Evolutionary conservation across 768 basidiomycete genomes (phyloP).

Genomic region (Lactifluus rugatus): DNA sequence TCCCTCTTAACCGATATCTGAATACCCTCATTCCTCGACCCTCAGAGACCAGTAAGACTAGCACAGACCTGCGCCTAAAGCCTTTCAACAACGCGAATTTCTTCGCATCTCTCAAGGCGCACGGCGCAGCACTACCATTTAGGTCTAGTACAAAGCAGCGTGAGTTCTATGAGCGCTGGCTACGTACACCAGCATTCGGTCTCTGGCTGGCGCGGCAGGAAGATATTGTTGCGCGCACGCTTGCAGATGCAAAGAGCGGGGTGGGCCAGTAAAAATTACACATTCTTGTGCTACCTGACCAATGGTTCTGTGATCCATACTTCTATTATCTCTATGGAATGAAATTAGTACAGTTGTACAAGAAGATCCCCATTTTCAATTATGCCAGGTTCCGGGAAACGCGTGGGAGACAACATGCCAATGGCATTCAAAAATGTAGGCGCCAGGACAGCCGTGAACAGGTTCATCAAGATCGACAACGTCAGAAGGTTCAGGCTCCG

Average conservation of each 20-base stretch:
- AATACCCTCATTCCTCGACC: constrained; percentile 76
- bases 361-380: not conserved
- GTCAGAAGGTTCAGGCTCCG: not conserved
- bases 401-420: not conserved
- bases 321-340: not conserved
- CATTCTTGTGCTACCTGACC: not conserved
- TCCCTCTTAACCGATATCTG: constrained; percentile 87
- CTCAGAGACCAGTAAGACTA: constrained; percentile 32
- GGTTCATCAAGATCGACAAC: not conserved
- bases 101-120: constrained; percentile 58
- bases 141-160: constrained; percentile 51
- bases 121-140: constrained; percentile 69
- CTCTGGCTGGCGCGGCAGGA: constrained; percentile 74
- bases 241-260: constrained; percentile 25
- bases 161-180: constrained; percentile 72
- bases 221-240: constrained; percentile 50
- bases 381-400: not conserved
- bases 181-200: constrained; percentile 69
- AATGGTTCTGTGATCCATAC: not conserved
- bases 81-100: constrained; percentile 64
- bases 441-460: not conserved
- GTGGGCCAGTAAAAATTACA: not conserved
- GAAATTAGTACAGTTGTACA: not conserved
- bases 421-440: no score
- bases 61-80: constrained; percentile 38